Percentiles rank a stretch among this genome's conserved stretches.
These are phyloP conservation scores for Mediolabrus comicus DNA, from an alignment of 108 stramenopile genomes.

Conservation along the genomic window DNA sequence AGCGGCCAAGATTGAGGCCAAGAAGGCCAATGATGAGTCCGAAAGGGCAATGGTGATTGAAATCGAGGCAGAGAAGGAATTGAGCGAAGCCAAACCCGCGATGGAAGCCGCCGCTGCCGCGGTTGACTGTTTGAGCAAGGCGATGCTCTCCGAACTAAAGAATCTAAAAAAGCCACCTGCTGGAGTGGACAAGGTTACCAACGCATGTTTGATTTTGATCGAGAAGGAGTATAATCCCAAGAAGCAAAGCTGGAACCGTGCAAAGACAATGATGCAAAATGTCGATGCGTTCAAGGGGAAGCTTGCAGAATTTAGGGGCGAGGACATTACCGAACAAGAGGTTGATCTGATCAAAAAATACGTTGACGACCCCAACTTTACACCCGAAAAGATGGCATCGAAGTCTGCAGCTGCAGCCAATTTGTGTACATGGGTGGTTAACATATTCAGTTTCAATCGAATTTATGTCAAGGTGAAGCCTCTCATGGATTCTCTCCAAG, in stretches of 20 bases:
- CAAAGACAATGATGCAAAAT: slow-evolving; percentile 91
- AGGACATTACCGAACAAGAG: slow-evolving; percentile 75
- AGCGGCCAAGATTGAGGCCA: slow-evolving; percentile 72
- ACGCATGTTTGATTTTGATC: slow-evolving; percentile 81
- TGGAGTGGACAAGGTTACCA: slow-evolving; percentile 81
- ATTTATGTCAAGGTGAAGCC: slow-evolving; percentile 93
- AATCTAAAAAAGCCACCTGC: slow-evolving; percentile 75
- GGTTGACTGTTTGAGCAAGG: slow-evolving; percentile 82
- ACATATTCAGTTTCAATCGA: slow-evolving; percentile 87
- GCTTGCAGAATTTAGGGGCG: slow-evolving; percentile 72
- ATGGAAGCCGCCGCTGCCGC: slow-evolving; percentile 89
- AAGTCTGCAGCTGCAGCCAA: slow-evolving; percentile 89
- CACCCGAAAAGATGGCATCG: slow-evolving; percentile 77
- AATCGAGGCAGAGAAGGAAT: slow-evolving; percentile 75
- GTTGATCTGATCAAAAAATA: slow-evolving; percentile 56
- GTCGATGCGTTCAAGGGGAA: slow-evolving; percentile 78
- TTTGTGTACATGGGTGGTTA: slow-evolving; percentile 87
- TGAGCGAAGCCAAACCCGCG: slow-evolving; percentile 86
- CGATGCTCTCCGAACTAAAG: slow-evolving; percentile 89
- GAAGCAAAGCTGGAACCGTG: slow-evolving; percentile 76
- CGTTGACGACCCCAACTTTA: slow-evolving; percentile 59
- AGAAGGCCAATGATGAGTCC: slow-evolving; percentile 70
- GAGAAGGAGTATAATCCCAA: slow-evolving; percentile 83
- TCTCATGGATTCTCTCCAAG: slow-evolving; percentile 83
- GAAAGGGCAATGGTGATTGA: slow-evolving; percentile 75